Base-by-base conservation (phyloP, 106 monocot species). In the Dactylorhiza incarnata region DNA sequence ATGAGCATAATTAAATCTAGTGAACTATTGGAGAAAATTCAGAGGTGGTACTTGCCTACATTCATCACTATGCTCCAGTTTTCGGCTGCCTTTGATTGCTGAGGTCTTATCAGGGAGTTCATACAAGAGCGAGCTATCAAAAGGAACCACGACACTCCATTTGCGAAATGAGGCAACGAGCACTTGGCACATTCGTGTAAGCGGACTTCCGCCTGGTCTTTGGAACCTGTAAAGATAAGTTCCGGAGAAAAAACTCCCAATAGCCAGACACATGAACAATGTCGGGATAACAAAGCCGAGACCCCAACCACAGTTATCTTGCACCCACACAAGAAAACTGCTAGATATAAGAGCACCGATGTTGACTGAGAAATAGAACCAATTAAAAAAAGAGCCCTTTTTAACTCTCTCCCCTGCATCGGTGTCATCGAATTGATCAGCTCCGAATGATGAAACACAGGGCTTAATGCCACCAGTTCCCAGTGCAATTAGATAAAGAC, bases 391-490 rank as follows among this genome's bases (percentile, higher is more conserved):
- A 49, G 96, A 93, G 0, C 91, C 91, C 75, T 97, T 97, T 59
- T 79, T 90, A 9, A 76, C 62, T 77, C 90, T 86, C 80, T 95
- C 95, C 49, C 16, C 29, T 56, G 83, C 71, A 79, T 95, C 93
- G 7, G 83, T 91, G 48, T 96, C 90, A 74, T 96, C 95, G 78
- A 96, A 96, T 73, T 93, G 95, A 72, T 96, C 95, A 23, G 95
- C 95, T 29, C 95, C 95, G 58, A 96, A 96, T 19, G 93, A 92
- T 67, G 90, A 88, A 8, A 96, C 96, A 72, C 96, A 96, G 9
- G 96, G 96, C 61, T 96, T 96, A 68, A 96, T 96, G 52, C 93
- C 96, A 76, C 96, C 96, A 19, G 96, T 83, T 10, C 93, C 96
- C 73, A 96, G 78, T 3, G 96, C 93, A 69, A 93, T 89, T 59